Conservation (phyloP, 306 rosid genomes). For the Herpetospermum pedunculosum region DNA sequence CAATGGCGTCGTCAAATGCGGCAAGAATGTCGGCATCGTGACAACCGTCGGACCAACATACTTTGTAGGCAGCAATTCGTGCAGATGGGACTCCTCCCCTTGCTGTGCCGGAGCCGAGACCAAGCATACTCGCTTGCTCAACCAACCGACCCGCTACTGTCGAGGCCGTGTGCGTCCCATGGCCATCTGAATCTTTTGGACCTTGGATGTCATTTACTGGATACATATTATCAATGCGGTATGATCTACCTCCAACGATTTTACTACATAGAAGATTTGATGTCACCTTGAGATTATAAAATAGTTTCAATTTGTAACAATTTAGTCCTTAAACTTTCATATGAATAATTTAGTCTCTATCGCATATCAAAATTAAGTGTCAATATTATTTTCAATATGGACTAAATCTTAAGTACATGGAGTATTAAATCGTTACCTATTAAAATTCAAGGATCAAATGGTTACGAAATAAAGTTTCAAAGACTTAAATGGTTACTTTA, state of each 20-base stretch:
- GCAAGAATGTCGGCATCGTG: background rate
- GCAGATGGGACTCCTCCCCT: background rate
- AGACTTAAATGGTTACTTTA: no score
- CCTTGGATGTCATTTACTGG: background rate
- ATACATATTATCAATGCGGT: background rate
- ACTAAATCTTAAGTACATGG: no score
- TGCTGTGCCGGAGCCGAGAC: background rate
- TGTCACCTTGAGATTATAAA: no score
- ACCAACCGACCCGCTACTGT: background rate
- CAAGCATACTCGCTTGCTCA: background rate
- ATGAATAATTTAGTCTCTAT: no score
- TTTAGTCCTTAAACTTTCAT: no score
- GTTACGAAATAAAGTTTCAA: no score
- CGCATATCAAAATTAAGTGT: no score
- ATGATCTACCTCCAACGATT: background rate
- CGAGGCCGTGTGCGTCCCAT: background rate
- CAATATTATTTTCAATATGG: no score
- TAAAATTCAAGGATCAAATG: no score
- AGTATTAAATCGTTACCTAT: no score
- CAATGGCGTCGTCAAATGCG: background rate
- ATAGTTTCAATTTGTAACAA: no score
- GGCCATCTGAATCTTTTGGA: background rate
- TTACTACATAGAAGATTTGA: background rate
- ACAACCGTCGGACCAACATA: background rate
- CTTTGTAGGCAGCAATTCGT: background rate